Evolutionary conservation across 805 yeast species (phyloP).

Genomic region (Lachancea kluyveri): DNA sequence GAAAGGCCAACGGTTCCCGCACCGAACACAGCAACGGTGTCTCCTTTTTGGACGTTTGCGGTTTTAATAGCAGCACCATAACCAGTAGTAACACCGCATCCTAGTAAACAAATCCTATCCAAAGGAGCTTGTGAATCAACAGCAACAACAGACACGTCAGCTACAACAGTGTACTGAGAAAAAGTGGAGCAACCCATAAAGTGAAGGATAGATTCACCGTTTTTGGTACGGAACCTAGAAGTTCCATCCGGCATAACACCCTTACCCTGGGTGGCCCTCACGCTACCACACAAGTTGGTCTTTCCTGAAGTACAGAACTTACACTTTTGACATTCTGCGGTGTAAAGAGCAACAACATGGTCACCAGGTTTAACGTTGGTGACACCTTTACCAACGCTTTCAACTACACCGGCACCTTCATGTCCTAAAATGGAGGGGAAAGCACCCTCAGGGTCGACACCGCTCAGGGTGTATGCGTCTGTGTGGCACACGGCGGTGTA

Average conservation of each 20-base stretch:
- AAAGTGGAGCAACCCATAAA: conserved; percentile 99
- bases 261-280: conserved; percentile 95
- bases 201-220: conserved; percentile 80
- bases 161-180: conserved; percentile 95
- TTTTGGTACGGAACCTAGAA: conserved; percentile 68
- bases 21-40: conserved; percentile 93
- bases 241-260: conserved; percentile 99
- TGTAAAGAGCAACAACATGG: conserved; percentile 87
- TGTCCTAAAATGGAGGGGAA: conserved; percentile 94
- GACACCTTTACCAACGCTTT: conserved; percentile 91
- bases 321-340: conserved; percentile 95
- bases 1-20: conserved; percentile 97
- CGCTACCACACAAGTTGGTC: conserved; percentile 93
- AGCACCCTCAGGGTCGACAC: conserved; percentile 93
- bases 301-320: conserved; percentile 92
- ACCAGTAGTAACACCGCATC: conserved; percentile 98
- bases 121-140: conserved; percentile 77
- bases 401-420: conserved; percentile 98
- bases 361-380: conserved; percentile 88
- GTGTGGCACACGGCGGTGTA: conserved; percentile 98
- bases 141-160: conserved; percentile 94
- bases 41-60: conserved; percentile 81
- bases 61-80: conserved; percentile 96
- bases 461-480: conserved; percentile 93
- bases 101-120: conserved; percentile 86